phyloP scores from a whole-genome alignment of 345 rosid species.

The Kandelia obovata region DNA sequence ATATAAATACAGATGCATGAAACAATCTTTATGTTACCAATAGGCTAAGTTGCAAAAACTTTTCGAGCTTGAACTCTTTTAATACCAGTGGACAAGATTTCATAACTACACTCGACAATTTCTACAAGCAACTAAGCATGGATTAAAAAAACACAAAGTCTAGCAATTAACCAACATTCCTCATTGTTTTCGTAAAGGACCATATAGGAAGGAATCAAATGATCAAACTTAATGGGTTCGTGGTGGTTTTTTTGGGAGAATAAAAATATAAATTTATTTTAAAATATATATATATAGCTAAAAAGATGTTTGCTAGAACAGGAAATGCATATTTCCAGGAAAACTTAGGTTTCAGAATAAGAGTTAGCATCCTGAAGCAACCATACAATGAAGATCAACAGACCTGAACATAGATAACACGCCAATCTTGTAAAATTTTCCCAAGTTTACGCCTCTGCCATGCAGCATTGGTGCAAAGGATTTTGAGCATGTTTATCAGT shows the following conservation, averaged over 20 bases:
- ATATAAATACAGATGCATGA: slow-evolving; percentile 1
- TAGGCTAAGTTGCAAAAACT: not conserved
- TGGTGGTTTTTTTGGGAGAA: too few species aligned
- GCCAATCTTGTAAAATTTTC: slow-evolving; percentile 95
- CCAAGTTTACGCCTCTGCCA: slow-evolving; percentile 99
- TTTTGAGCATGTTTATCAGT: slow-evolving; percentile 80
- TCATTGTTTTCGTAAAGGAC: too few species aligned
- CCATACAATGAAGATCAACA: slow-evolving; percentile 7
- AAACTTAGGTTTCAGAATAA: not conserved
- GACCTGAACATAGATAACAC: slow-evolving; percentile 76
- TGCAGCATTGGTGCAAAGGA: slow-evolving; percentile 89
- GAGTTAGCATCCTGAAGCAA: not conserved
- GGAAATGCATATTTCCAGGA: not conserved
- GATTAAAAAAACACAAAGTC: too few species aligned
- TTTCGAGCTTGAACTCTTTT: not conserved
- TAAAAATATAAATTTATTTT: too few species aligned
- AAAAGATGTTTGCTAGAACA: slow-evolving; percentile 2
- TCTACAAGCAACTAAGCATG: too few species aligned
- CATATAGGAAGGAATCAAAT: too few species aligned
- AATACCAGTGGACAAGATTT: too few species aligned
- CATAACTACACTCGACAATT: too few species aligned
- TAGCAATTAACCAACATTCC: too few species aligned
- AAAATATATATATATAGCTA: too few species aligned
- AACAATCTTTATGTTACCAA: not conserved
- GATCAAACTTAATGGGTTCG: too few species aligned